Evolutionary conservation across 768 basidiomycete genomes (phyloP), one percentile per base, ranked within the genome.

Genomic region (Boletus rex-veris): DNA sequence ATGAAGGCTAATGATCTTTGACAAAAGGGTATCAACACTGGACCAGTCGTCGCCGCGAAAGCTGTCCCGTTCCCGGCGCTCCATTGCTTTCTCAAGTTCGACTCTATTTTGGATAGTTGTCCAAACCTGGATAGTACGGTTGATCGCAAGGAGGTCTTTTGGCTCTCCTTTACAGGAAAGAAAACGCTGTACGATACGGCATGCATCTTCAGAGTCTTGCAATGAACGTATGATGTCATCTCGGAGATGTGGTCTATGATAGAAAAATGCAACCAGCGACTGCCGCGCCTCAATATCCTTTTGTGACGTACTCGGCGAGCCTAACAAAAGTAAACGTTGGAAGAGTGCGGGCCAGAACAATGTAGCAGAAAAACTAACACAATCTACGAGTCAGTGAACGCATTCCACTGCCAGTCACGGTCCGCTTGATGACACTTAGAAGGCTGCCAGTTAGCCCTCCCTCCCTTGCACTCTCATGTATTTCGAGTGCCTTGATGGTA

Each of bases 401-500:
- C 21, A 85, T 82, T 2, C 92, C 92, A 53, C 92, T 82, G 44
- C 74, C 82, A 1, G 92, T 93, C 8, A 80, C 74, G 0, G 92
- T 95, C 43, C 88, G 79, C 64, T 86, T 91, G 52, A 93, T 76
- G 31, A 80, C 80, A 59, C 82, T 86, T 31, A 92, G 62, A 50
- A 95, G 75, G 61, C 85, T 91, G 5, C 92, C 92, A 52, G 79
- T 81, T 11, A 73, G 67, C 0, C 89, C 84, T 1, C 89, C 88
- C 62, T 92, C 90, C 30, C 83, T 75, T 26, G 83, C 77, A 30
- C 78, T 80, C 72, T 92, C 90, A 21, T 84, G 78, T 48, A 95
- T 86, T 68, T 95, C 92, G 42, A 94, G 80, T n/a, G 88, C 86
- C 65, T 88, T 86, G 69, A 93, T 86, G 1, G 92, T 93, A 65